A percentile compares a stretch with the other conserved stretches of the same genome.
Evolutionary conservation across 108 stramenopile species (phyloP).

Genomic region (Skeletonema tropicum): DNA sequence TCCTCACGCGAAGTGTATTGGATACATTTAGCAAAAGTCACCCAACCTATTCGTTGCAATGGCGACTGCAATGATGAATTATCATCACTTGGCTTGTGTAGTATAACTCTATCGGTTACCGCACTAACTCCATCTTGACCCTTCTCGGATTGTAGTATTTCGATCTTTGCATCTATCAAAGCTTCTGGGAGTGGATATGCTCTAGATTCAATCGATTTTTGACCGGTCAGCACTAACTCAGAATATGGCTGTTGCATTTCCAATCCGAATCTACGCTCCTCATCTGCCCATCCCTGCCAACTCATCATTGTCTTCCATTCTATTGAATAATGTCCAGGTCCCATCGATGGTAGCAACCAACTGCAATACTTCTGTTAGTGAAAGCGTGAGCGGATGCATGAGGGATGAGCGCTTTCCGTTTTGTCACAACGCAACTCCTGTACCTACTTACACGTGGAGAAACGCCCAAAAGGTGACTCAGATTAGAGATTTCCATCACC

Average conservation of each 20-base stretch:
- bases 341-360: no score
- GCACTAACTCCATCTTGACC: conserved; percentile 57
- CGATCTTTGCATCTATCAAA: conserved; percentile 52
- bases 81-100: neutral
- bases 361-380: no score
- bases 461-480: no score
- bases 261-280: conserved; percentile 47
- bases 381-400: no score
- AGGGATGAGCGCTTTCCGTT: no score
- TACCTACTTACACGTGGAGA: no score
- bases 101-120: conserved; percentile 39
- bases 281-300: conserved; percentile 26
- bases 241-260: conserved; percentile 84
- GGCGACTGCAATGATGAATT: neutral
- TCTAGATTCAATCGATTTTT: conserved; percentile 77
- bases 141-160: conserved; percentile 61
- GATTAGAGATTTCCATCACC: no score
- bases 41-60: conserved; percentile 60
- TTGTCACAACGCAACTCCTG: no score
- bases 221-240: conserved; percentile 47
- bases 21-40: conserved; percentile 49
- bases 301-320: neutral
- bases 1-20: conserved; percentile 38
- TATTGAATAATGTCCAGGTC: no score
- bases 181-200: conserved; percentile 63